Evolutionary conservation across 768 basidiomycete species (phyloP).

Genomic region (Naganishia antarctica): DNA sequence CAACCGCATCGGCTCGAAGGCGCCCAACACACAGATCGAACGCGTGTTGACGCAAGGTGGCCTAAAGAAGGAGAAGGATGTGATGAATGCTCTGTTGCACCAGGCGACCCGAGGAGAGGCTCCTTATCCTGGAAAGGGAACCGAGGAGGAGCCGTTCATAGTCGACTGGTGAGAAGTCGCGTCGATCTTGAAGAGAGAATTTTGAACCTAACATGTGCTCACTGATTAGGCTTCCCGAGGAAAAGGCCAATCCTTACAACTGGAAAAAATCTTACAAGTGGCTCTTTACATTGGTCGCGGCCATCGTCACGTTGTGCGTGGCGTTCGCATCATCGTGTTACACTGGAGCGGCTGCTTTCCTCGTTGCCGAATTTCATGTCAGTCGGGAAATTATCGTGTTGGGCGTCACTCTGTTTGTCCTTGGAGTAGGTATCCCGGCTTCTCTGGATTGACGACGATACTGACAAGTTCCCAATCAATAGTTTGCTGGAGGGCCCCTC

Average conservation of each 20-base stretch:
- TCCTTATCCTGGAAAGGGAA: slow-evolving; percentile 37
- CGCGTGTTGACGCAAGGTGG: slow-evolving; percentile 13
- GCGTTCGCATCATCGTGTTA: slow-evolving; percentile 42
- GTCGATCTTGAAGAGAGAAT: background rate
- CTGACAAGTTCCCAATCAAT: slow-evolving; percentile 32
- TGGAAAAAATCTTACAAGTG: slow-evolving; percentile 42
- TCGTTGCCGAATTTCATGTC: slow-evolving; percentile 20
- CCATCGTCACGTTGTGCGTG: slow-evolving; percentile 42
- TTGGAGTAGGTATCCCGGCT: background rate
- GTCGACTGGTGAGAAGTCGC: slow-evolving; percentile 40
- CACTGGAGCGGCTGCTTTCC: slow-evolving; percentile 17
- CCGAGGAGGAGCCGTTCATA: slow-evolving; percentile 43
- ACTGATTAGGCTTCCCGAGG: slow-evolving; percentile 22
- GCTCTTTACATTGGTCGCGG: slow-evolving; percentile 36
- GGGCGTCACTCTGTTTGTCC: slow-evolving; percentile 26
- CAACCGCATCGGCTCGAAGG: slow-evolving; percentile 18
- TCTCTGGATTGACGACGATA: slow-evolving; percentile 2
- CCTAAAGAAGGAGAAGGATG: slow-evolving; percentile 10
- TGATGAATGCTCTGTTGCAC: slow-evolving; percentile 14
- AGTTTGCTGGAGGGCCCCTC: slow-evolving; percentile 40
- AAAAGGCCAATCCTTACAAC: slow-evolving; percentile 44
- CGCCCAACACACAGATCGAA: slow-evolving; percentile 12
- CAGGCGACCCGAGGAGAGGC: slow-evolving; percentile 14
- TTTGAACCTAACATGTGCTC: background rate
- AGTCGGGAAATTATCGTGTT: slow-evolving; percentile 24